phyloP scores from a whole-genome alignment of 2,329 filamentous ascomycete genomes.

The Ophiostoma ulmi region DNA sequence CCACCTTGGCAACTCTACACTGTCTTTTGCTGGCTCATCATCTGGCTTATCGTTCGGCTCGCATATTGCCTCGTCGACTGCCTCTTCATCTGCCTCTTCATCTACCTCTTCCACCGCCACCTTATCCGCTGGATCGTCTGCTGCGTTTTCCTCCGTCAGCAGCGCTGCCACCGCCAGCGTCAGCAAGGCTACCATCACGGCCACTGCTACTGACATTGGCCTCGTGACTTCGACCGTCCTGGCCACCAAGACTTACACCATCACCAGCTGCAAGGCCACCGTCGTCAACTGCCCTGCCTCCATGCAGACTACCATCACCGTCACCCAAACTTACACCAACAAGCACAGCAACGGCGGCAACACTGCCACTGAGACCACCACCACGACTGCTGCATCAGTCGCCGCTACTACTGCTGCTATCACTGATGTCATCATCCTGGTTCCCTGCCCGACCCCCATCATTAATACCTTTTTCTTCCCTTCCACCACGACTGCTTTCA shows the following conservation, averaged over 20 bases:
- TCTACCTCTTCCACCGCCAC: background rate
- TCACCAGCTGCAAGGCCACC: conserved; percentile 32
- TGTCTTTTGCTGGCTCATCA: background rate
- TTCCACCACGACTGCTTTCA: background rate
- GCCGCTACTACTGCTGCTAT: background rate
- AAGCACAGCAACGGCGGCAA: background rate
- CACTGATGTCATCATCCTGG: conserved; percentile 27
- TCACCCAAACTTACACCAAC: conserved; percentile 28
- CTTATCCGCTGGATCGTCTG: conserved; percentile 11
- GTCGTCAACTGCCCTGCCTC: conserved; percentile 33
- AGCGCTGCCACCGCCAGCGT: conserved; percentile 16
- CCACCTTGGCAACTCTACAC: conserved; percentile 4
- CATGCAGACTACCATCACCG: conserved; percentile 30
- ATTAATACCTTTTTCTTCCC: conserved; percentile 44
- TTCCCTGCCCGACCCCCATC: conserved; percentile 29
- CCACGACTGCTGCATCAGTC: conserved; percentile 11
- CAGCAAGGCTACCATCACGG: background rate
- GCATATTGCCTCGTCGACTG: background rate
- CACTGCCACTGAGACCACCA: background rate
- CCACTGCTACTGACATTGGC: background rate
- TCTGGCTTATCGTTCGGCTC: background rate
- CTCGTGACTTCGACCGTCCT: conserved; percentile 27
- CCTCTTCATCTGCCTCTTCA: background rate
- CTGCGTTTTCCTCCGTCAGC: background rate
- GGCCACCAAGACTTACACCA: conserved; percentile 32